Evolutionary conservation across 192 early-diverging fungal genomes (phyloP).

Genomic region (Umbelopsis sp.): DNA sequence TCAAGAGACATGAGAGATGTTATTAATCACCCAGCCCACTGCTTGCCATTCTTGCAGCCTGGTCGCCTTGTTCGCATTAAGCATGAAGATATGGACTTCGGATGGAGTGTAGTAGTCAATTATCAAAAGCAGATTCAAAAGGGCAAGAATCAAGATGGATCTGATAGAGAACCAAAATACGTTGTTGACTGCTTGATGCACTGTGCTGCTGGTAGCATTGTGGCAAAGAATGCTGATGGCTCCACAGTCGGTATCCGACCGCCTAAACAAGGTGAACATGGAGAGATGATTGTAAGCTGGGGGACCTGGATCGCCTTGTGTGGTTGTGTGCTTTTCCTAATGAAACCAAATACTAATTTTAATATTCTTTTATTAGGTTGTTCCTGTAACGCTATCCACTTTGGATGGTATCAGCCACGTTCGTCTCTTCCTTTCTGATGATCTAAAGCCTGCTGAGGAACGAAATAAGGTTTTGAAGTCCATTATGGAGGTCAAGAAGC

Average conservation of each 20-base stretch:
- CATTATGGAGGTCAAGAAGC: slow-evolving; percentile 68
- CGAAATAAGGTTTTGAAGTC: slow-evolving; percentile 66
- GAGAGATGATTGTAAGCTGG: slow-evolving; percentile 38
- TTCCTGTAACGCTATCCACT: slow-evolving; percentile 76
- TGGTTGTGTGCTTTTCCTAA: too few species aligned
- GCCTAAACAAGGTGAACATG: slow-evolving; percentile 52
- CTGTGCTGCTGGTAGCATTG: slow-evolving; percentile 67
- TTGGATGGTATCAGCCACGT: slow-evolving; percentile 76
- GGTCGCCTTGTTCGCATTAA: slow-evolving; percentile 78
- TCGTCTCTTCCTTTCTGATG: slow-evolving; percentile 72
- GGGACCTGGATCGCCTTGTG: not conserved
- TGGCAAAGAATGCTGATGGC: slow-evolving; percentile 49
- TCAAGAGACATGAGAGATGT: slow-evolving; percentile 71
- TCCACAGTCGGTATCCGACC: slow-evolving; percentile 53
- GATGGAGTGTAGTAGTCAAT: slow-evolving; percentile 88
- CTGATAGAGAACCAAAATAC: slow-evolving; percentile 54
- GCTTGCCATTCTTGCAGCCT: slow-evolving; percentile 82
- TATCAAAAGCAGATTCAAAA: slow-evolving; percentile 57
- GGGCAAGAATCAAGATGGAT: slow-evolving; percentile 31
- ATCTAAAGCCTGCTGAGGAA: slow-evolving; percentile 58
- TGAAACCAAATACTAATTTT: not conserved
- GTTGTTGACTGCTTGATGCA: slow-evolving; percentile 86
- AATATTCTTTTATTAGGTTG: slow-evolving; percentile 40
- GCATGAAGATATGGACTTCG: slow-evolving; percentile 74
- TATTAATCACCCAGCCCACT: slow-evolving; percentile 78